Evolutionary conservation across 208 protist genomes (phyloP).

Genomic region (Crithidia mellificae): DNA sequence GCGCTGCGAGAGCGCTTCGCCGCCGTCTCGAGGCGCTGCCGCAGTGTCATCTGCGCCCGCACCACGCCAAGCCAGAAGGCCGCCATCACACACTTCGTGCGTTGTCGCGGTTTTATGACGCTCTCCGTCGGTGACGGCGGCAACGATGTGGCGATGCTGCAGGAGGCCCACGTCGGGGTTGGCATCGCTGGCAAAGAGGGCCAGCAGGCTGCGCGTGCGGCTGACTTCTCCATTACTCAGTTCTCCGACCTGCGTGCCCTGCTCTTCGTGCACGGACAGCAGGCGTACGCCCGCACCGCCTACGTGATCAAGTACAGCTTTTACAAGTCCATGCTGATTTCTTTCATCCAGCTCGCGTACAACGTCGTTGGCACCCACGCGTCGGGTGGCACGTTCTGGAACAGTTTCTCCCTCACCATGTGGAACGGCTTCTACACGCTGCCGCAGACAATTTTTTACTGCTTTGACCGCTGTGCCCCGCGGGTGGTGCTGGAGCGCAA

Average conservation of each 20-base stretch:
- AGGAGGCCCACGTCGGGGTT: slow-evolving; percentile 92
- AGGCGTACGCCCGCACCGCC: slow-evolving; percentile 89
- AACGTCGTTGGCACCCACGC: slow-evolving; percentile 67
- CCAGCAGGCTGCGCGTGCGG: slow-evolving; percentile 89
- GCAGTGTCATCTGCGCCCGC: slow-evolving; percentile 94
- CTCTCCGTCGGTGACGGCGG: slow-evolving; percentile 96
- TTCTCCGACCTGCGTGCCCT: slow-evolving; percentile 93
- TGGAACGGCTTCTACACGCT: slow-evolving; percentile 94
- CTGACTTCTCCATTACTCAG: slow-evolving; percentile 93
- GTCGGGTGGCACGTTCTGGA: slow-evolving; percentile 91
- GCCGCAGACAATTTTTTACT: slow-evolving; percentile 87
- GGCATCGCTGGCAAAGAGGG: slow-evolving; percentile 94
- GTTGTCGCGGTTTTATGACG: slow-evolving; percentile 61
- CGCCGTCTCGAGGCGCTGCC: slow-evolving; percentile 55
- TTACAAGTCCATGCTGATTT: slow-evolving; percentile 96
- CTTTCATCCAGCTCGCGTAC: slow-evolving; percentile 92
- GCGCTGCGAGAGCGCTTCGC: slow-evolving; percentile 48
- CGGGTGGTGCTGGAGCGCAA: slow-evolving; percentile 70
- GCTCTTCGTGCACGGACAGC: slow-evolving; percentile 95
- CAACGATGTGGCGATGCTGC: slow-evolving; percentile 96
- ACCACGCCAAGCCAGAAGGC: slow-evolving; percentile 95
- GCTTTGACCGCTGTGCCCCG: slow-evolving; percentile 85
- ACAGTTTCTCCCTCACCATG: slow-evolving; percentile 83
- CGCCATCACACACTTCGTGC: slow-evolving; percentile 78
- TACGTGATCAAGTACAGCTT: slow-evolving; percentile 97